These are phyloP conservation scores for Bipolaris victoriae DNA, from an alignment of 2,329 filamentous ascomycete species.

Conservation along the genomic window DNA sequence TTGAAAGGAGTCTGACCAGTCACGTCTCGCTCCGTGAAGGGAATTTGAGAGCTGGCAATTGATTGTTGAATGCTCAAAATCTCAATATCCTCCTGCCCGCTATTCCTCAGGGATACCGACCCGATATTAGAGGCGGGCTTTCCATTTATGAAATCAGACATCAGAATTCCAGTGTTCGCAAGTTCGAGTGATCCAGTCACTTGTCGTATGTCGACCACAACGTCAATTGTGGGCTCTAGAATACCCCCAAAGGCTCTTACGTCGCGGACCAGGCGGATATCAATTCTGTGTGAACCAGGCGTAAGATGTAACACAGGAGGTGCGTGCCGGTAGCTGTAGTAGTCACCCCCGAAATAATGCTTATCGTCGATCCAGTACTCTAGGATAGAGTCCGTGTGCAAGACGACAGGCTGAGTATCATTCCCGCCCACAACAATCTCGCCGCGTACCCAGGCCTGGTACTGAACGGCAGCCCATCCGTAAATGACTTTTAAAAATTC, in stretches of 20 bases:
- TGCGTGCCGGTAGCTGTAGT: constrained; percentile 59
- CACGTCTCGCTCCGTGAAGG: constrained; percentile 12
- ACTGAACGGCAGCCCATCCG: constrained; percentile 65
- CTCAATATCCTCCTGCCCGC: constrained; percentile 42
- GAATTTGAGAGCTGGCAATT: constrained; percentile 15
- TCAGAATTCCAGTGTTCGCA: constrained; percentile 48
- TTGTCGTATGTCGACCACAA: constrained; percentile 40
- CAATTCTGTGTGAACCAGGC: constrained; percentile 59
- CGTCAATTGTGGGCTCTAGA: constrained; percentile 54
- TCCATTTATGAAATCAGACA: constrained; percentile 60
- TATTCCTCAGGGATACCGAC: constrained; percentile 59
- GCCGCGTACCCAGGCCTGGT: constrained; percentile 64
- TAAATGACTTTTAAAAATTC: constrained; percentile 59
- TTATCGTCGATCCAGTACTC: constrained; percentile 61
- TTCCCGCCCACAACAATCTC: constrained; percentile 50
- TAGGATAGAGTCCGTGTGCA: constrained; percentile 58
- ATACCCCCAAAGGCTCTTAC: constrained; percentile 63
- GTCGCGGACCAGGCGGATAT: constrained; percentile 62
- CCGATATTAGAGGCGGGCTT: constrained; percentile 55
- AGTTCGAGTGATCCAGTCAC: constrained; percentile 40
- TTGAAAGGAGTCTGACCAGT: constrained; percentile 21
- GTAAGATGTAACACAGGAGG: constrained; percentile 58
- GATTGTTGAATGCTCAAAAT: constrained; percentile 43
- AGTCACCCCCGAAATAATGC: constrained; percentile 64
- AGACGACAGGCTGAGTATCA: constrained; percentile 44